A percentile compares a stretch with the other conserved stretches of the same genome.
These are phyloP conservation scores for Inosperma sp. DNA, from an alignment of 768 basidiomycete genomes.

Conservation along the genomic window DNA sequence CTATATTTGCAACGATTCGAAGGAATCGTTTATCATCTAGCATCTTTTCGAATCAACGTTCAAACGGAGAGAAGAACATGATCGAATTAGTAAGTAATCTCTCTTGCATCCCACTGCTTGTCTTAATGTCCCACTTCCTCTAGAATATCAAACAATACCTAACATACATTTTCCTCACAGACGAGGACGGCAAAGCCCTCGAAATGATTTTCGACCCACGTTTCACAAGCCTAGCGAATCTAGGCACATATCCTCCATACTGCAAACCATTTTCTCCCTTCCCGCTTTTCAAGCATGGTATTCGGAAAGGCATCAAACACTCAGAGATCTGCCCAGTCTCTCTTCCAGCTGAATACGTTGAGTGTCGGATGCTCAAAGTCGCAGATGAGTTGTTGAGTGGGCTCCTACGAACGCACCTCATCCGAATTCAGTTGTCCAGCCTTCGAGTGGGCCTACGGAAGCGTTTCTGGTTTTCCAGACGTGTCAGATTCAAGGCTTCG, in stretches of 20 bases:
- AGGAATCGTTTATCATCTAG: conserved; percentile 68
- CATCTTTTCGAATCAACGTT: conserved; percentile 84
- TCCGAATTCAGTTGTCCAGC: not conserved
- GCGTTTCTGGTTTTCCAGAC: conserved; percentile 45
- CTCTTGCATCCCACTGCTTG: not conserved
- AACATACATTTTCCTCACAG: conserved; percentile 84
- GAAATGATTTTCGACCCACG: conserved; percentile 87
- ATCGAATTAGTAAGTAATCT: conserved; percentile 72
- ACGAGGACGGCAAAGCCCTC: conserved; percentile 81
- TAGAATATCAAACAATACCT: conserved; percentile 96
- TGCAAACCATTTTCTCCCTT: conserved; percentile 84
- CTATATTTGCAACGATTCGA: conserved; percentile 84
- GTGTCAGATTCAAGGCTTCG: conserved; percentile 79
- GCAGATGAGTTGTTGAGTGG: conserved; percentile 92
- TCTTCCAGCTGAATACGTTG: conserved; percentile 81
- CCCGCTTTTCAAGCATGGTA: conserved; percentile 75
- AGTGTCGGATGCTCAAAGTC: conserved; percentile 92
- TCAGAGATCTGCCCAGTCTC: conserved; percentile 55
- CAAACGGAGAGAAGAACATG: conserved; percentile 90
- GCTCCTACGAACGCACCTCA: conserved; percentile 37
- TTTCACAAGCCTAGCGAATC: conserved; percentile 83
- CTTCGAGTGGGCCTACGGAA: not conserved
- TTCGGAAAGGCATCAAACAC: conserved; percentile 41
- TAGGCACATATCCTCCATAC: conserved; percentile 94
- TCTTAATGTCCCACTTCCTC: not conserved